Evolutionary conservation across 495 filamentous ascomycete genomes (phyloP), one percentile per base, ranked within the genome.

Genomic region (Talaromyces stipitatus): DNA sequence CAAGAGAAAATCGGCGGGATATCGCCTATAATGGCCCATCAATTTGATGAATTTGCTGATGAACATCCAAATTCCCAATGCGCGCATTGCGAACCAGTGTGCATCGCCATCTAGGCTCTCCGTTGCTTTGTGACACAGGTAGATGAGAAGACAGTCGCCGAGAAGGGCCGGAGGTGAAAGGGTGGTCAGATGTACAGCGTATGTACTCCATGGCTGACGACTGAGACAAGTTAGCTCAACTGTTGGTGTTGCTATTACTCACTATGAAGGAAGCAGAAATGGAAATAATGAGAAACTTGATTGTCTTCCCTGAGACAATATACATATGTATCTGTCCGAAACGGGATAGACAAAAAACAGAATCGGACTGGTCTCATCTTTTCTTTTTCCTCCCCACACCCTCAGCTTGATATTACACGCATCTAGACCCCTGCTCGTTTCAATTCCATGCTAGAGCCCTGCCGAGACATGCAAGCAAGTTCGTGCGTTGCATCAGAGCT

Each of bases 41-140:
- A 91, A 67, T 69, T 92, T 92, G 68, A 92, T 78, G 41, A 85
- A 81, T 69, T 92, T 92, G 72, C 84, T 88, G 68, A 83, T 80
- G 64, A 88, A 79, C 75, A 86, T 81, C 78, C 79, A 86, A 36
- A 69, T 54, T 32, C 78, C 67, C 55, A 89, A 78, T 4, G 72
- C 66, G 29, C 61, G 66, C 60, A 87, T 74, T 27, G 82, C 76
- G 12, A 72, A 52, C 60, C 67, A 46, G 64, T 73, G 64, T 60
- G 73, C 60, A 56, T 68, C 58, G 18, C 69, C 55, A 54, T 75
- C 70, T 76, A 70, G 82, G 56, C 65, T 58, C 18, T 64, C 63
- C 16, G 75, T 77, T 18, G 80, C 77, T 55, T 75, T 69, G 58
- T 69, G 64, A 57, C 77, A 77, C 11, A 83, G 58, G 55, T 72